These are phyloP conservation scores for Phialophora chinensis DNA, from an alignment of 2,329 filamentous ascomycete species.

Conservation along the genomic window DNA sequence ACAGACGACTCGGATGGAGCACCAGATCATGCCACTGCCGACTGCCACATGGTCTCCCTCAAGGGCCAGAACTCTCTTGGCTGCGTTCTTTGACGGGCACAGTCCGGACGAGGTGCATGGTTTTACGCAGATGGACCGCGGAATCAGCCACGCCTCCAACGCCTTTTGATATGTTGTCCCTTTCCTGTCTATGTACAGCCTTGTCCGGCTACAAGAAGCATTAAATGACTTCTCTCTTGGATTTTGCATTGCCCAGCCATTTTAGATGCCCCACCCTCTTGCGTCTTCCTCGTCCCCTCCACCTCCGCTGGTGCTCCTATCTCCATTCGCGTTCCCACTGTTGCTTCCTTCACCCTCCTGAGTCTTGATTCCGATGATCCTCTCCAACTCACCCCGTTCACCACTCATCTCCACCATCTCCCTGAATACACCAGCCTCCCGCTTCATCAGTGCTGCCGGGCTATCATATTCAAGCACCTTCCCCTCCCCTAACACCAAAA, in stretches of 20 bases:
- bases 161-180: neutral
- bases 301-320: neutral
- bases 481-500: slow-evolving; percentile 73
- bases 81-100: neutral
- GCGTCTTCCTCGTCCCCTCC: neutral
- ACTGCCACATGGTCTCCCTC: neutral
- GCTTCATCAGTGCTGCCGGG: slow-evolving; percentile 66
- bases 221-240: neutral
- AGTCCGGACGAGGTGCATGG: neutral
- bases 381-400: slow-evolving; percentile 43
- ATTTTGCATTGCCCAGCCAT: neutral
- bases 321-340: neutral
- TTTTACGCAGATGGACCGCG: neutral
- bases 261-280: neutral
- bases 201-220: neutral
- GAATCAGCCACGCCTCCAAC: neutral
- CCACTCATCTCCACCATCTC: slow-evolving; percentile 58
- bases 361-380: slow-evolving; percentile 31
- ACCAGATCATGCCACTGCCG: neutral
- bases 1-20: no score
- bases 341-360: neutral
- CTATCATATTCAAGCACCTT: slow-evolving; percentile 70
- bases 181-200: neutral
- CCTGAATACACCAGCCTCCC: slow-evolving; percentile 60
- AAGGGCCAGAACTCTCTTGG: neutral